Evolutionary conservation across 345 rosid genomes (phyloP).

Genomic region (Populus davidiana): DNA sequence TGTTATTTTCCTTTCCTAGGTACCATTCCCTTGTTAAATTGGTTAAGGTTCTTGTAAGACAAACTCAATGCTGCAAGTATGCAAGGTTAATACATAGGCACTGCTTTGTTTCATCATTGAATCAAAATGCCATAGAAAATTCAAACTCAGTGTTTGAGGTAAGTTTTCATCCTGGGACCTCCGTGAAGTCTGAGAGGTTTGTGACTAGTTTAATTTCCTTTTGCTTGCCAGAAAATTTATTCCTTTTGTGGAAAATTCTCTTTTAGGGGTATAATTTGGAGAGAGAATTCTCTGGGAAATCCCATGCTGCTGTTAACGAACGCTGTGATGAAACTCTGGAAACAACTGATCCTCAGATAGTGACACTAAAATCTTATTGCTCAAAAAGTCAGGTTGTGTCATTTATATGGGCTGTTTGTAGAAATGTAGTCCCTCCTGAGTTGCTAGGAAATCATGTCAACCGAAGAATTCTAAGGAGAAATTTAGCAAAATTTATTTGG

Average conservation of each 20-base stretch:
- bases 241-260: background rate
- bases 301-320: conserved; percentile 15
- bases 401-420: conserved; percentile 77
- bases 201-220: conserved; percentile 3
- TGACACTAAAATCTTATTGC: conserved; percentile 47
- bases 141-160: conserved; percentile 32
- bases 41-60: conserved; percentile 53
- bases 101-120: conserved; percentile 38
- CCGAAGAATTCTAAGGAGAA: conserved; percentile 61
- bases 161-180: conserved; percentile 15
- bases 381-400: conserved; percentile 61
- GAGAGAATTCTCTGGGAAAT: conserved; percentile 13
- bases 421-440: conserved; percentile 62
- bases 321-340: conserved; percentile 10
- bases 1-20: conserved; percentile 34
- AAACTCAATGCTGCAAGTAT: conserved; percentile 47
- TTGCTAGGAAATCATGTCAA: conserved; percentile 65
- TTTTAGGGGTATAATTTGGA: conserved; percentile 34
- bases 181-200: conserved; percentile 2
- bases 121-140: conserved; percentile 15
- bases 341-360: conserved; percentile 17
- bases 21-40: conserved; percentile 53
- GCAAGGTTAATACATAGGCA: conserved; percentile 59
- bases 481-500: conserved; percentile 59
- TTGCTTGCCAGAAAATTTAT: background rate